Conservation (phyloP, 805 yeast genomes). For the Brettanomyces anomalus region DNA sequence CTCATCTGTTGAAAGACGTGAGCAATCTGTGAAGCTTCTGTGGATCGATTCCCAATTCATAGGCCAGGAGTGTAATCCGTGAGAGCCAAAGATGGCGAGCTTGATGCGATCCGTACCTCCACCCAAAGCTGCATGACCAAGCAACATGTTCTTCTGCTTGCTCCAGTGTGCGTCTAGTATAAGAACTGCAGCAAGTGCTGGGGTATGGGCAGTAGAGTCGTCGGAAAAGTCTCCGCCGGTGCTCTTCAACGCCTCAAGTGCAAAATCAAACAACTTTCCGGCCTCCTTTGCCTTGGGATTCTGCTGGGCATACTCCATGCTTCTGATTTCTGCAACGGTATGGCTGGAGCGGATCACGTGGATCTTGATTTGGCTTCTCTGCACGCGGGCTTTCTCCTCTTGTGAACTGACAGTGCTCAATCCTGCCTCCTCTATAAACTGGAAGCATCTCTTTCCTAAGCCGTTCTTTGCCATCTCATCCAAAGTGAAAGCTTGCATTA, state of each 20-base stretch:
- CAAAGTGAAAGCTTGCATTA: slow-evolving; percentile 86
- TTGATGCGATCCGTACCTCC: slow-evolving; percentile 68
- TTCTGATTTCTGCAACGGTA: slow-evolving; percentile 63
- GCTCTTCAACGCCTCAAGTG: slow-evolving; percentile 58
- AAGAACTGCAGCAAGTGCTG: slow-evolving; percentile 76
- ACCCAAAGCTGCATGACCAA: slow-evolving; percentile 91
- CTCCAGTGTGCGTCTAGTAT: slow-evolving; percentile 86
- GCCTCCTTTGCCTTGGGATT: slow-evolving; percentile 59
- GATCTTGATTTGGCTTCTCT: slow-evolving; percentile 60
- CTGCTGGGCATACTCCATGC: slow-evolving; percentile 82
- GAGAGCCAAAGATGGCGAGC: slow-evolving; percentile 90
- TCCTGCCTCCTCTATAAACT: slow-evolving; percentile 58
- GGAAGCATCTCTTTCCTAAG: slow-evolving; percentile 70
- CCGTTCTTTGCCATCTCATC: slow-evolving; percentile 81
- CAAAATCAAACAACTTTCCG: slow-evolving; percentile 73
- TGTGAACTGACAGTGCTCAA: slow-evolving; percentile 43
- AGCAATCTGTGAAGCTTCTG: slow-evolving; percentile 64
- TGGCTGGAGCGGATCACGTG: slow-evolving; percentile 64
- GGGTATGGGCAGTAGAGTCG: slow-evolving; percentile 26
- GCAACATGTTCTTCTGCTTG: slow-evolving; percentile 41
- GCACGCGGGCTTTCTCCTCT: slow-evolving; percentile 25
- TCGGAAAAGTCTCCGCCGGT: slow-evolving; percentile 47
- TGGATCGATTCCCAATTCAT: slow-evolving; percentile 60
- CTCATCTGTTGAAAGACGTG: slow-evolving; percentile 47
- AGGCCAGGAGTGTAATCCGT: slow-evolving; percentile 93